Evolutionary conservation across 106 monocot genomes (phyloP), one percentile per base, ranked within the genome.

Genomic region (Acanthochlamys bracteata): DNA sequence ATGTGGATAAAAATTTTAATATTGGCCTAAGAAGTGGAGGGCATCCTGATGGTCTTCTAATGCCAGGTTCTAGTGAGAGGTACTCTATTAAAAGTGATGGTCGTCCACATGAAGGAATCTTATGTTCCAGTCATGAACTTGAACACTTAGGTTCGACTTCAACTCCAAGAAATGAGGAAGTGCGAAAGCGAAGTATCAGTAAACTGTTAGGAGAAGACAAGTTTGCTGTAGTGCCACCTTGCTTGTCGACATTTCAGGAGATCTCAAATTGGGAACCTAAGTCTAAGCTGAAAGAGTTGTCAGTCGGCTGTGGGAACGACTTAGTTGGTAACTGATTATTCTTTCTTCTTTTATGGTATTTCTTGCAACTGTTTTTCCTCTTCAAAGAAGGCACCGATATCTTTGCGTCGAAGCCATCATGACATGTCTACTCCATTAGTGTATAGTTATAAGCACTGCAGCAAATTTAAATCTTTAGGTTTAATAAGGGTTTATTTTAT

Each of bases 181-280:
- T 51, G 23, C 79, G 67, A 17, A 73, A 69, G 24, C 59, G 70
- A 46, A 79, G 71, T 70, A 75, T 79, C 42, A 71, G 60, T 65
- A 64, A 74, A 39, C 61, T 79, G 11, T 66, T 27, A 53, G 68
- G 61, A 57, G 55, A 61, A 52, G 55, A 47, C 41, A 72, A 71
- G 26, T n/a, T 47, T 56, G 43, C 64, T 42, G 58, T 22, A 47
- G 51, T 59, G 11, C 10, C 20, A 42, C 45, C 40, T 11, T 63
- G 20, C 55, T 46, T 56, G 52, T 57, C 25, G 39, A 41, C 12
- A 22, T 22, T 41, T 24, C 57, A 53, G 24, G 70, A 52, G 20
- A 75, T 21, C 59, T 72, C 41, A 20, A 40, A 70, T 39, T 9
- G 17, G 25, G 53, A 59, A 69, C 45, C 71, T 49, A 46, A 39